A percentile compares a stretch with the other conserved stretches of the same genome.
These are phyloP conservation scores for Magnolia officinalis DNA, from an alignment of 164 flowering plant genomes.

Conservation along the genomic window DNA sequence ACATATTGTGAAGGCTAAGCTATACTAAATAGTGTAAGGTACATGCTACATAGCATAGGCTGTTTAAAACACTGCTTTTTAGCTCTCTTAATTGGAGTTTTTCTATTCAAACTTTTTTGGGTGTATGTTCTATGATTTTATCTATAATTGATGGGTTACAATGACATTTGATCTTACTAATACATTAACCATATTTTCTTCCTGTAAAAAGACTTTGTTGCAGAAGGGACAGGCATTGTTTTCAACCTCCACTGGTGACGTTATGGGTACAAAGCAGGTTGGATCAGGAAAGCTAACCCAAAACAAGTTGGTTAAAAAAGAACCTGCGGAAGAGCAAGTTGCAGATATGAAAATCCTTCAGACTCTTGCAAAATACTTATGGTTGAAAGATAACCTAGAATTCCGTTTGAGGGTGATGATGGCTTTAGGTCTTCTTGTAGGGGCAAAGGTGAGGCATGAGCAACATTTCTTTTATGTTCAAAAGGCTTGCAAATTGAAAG, in stretches of 20 bases:
- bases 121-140: background rate
- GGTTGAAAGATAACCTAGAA: constrained; percentile 86
- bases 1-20: too few species aligned
- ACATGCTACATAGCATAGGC: too few species aligned
- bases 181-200: background rate
- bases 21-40: too few species aligned
- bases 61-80: background rate
- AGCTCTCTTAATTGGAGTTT: background rate
- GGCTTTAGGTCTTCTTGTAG: constrained; percentile 76
- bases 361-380: constrained; percentile 75
- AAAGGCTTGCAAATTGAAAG: background rate
- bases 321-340: constrained; percentile 33
- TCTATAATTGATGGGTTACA: background rate
- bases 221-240: constrained; percentile 38
- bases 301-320: constrained; percentile 9
- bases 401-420: constrained; percentile 68
- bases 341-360: constrained; percentile 60
- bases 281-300: constrained; percentile 20
- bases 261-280: constrained; percentile 17
- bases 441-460: constrained; percentile 58
- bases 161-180: background rate
- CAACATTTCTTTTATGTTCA: background rate
- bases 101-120: background rate
- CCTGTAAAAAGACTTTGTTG: constrained; percentile 26
- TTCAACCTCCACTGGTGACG: constrained; percentile 41